Evolutionary conservation across 2,329 filamentous ascomycete species (phyloP), one percentile per base, ranked within the genome.

Genomic region (Elsinoe batatas): DNA sequence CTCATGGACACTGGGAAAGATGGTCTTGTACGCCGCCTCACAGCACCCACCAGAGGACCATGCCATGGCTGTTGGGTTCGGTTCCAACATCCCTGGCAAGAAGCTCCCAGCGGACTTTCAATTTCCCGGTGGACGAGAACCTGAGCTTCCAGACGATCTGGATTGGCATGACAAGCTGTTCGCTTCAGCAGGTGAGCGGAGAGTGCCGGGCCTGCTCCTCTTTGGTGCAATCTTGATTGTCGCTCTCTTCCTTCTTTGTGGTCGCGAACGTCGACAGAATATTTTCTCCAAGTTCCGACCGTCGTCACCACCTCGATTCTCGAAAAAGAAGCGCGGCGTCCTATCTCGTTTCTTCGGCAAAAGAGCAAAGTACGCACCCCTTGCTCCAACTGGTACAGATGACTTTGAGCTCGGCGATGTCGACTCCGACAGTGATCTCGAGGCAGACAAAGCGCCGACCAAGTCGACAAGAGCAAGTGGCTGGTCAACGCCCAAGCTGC

Each of bases 1-100:
- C 15, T 95, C 88, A 74, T 98, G 93, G 93, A 97, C 93, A 0
- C 74, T 98, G 4, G 93, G 93, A 1, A 95, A 96, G 67, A 96
- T 97, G 79, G 81, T 98, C 5, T 79, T 98, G 3, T 97, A 97
- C 64, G 93, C 93, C 3, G 84, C 91, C 0, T 93, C 89, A 3
- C 89, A 96, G 68, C 78, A 98, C 5, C 84, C 87, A 1, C 79
- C 88, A 0, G 77, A 75, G 1, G 59, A 60, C 15, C 72, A 79
- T 40, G 75, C 77, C 13, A 73, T 91, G 1, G 88, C 91, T 0
- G 93, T 98, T 8, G 93, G 93, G 0, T 97, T 97, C 66, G 93
- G 93, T 57, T 89, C 84, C 71, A 98, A 98, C 65, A 77, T 85
- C 2, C 85, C 88, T 0, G 66, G 65, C 35, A 49, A 53, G 5